Conservation (phyloP, 768 basidiomycete genomes). For the Suillus subluteus region DNA sequence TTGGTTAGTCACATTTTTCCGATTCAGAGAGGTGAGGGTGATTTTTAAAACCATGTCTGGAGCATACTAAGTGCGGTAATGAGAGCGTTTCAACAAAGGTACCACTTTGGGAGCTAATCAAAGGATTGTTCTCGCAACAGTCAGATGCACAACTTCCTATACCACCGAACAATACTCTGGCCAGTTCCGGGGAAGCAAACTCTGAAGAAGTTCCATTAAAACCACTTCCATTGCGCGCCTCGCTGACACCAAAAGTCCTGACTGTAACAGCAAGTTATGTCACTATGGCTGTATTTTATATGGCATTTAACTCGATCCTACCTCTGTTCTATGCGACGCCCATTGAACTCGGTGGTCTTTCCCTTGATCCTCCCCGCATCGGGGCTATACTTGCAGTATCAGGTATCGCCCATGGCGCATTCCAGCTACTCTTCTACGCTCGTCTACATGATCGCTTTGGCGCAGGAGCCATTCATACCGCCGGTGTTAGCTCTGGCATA, state of each 20-base stretch:
- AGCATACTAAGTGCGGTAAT: conserved; percentile 9
- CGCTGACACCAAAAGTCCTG: conserved; percentile 58
- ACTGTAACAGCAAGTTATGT: conserved; percentile 66
- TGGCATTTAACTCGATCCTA: conserved; percentile 53
- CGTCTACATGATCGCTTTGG: conserved; percentile 58
- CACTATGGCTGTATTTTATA: conserved; percentile 62
- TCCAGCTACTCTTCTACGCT: conserved; percentile 68
- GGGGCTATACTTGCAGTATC: conserved; percentile 29
- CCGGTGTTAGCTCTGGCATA: conserved; percentile 51
- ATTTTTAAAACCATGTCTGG: not conserved
- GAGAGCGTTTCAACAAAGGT: conserved; percentile 32
- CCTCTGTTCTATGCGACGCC: conserved; percentile 39
- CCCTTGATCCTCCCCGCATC: conserved; percentile 32
- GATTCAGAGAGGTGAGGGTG: conserved; percentile 34
- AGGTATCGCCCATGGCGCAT: conserved; percentile 40
- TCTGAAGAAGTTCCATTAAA: not conserved
- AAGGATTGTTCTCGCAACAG: conserved; percentile 14
- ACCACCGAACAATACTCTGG: not conserved
- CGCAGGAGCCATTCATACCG: conserved; percentile 56
- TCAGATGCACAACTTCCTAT: not conserved
- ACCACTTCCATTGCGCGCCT: conserved; percentile 49
- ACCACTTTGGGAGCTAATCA: not conserved
- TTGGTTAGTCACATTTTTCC: conserved; percentile 21
- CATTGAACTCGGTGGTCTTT: conserved; percentile 33
- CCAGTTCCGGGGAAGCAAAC: not conserved